These are phyloP conservation scores for Penicillium goetzii DNA, from an alignment of 495 filamentous ascomycete species.

Conservation along the genomic window DNA sequence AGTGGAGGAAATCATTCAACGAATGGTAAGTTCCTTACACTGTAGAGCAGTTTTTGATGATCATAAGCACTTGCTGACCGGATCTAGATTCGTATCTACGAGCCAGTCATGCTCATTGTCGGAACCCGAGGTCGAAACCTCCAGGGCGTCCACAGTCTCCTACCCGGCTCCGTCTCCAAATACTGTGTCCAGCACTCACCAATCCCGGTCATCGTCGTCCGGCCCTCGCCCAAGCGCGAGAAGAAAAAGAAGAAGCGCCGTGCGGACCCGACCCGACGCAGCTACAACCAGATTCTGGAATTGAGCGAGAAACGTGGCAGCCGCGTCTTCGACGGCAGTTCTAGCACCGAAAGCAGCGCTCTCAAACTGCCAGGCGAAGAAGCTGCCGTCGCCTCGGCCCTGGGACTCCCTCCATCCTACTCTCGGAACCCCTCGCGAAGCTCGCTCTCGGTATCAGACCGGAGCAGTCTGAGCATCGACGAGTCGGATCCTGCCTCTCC, in stretches of 20 bases:
- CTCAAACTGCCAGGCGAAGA: slow-evolving; percentile 61
- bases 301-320: slow-evolving; percentile 59
- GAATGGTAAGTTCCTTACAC: slow-evolving; percentile 66
- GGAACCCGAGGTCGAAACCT: slow-evolving; percentile 87
- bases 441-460: slow-evolving; percentile 56
- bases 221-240: slow-evolving; percentile 83
- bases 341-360: slow-evolving; percentile 45
- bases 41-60: neutral
- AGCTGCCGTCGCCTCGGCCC: slow-evolving; percentile 71
- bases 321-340: slow-evolving; percentile 55
- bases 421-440: slow-evolving; percentile 40
- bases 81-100: slow-evolving; percentile 84
- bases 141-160: slow-evolving; percentile 85
- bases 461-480: slow-evolving; percentile 43
- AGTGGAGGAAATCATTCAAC: slow-evolving; percentile 88
- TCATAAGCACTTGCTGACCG: slow-evolving; percentile 20
- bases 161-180: slow-evolving; percentile 91
- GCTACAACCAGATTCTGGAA: slow-evolving; percentile 79
- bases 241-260: slow-evolving; percentile 91
- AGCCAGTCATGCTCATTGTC: slow-evolving; percentile 93
- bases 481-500: slow-evolving; percentile 35
- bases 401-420: slow-evolving; percentile 60
- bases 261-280: slow-evolving; percentile 74
- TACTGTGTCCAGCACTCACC: slow-evolving; percentile 96
- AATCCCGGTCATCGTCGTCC: slow-evolving; percentile 95